Base-by-base conservation (phyloP, 192 early-diverging fungal genomes). In the Rhizophagus prolifer region DNA sequence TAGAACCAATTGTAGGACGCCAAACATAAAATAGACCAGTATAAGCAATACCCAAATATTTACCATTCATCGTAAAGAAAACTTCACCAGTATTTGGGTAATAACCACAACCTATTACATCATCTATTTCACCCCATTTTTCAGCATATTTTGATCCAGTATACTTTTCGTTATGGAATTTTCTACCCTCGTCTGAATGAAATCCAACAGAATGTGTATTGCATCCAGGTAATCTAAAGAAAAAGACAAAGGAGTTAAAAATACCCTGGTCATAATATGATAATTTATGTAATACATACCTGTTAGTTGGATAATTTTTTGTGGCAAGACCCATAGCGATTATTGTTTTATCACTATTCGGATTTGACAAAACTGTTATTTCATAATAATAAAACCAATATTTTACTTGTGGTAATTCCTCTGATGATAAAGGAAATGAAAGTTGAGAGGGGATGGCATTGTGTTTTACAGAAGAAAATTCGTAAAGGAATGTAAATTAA, bases 41-140 rank as follows among this genome's bases (percentile, higher is more conserved):
- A 61, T 62, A 86, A 12, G 81, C 82, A 64, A 82, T 81, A 26
- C 83, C 85, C 21, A 82, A 44, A 71, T 76, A 77, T 16, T 69
- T 60, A 9, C 86, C 86, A 72, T 88, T 88, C 50, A 76, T 74
- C 6, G 86, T 88, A 67, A 85, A 86, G 58, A 88, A 88, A 21
- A 88, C 75, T 54, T 81, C 78, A 4, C 86, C 86, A 9, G 86
- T 83, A 61, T 81, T 76, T 76, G 82, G 83, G n/a, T n/a, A n/a
- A n/a, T n/a, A n/a, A n/a, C n/a, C n/a, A n/a, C n/a, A n/a, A n/a
- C n/a, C n/a, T n/a, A n/a, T n/a, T n/a, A n/a, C n/a, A n/a, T n/a
- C n/a, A n/a, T n/a, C n/a, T n/a, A n/a, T n/a, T n/a, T n/a, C 79
- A 47, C 80, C 80, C 36, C 75, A 86, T 3, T 69, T 63, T 28